phyloP scores from a whole-genome alignment of 306 rosid genomes.

The Dalbergia oliveri region DNA sequence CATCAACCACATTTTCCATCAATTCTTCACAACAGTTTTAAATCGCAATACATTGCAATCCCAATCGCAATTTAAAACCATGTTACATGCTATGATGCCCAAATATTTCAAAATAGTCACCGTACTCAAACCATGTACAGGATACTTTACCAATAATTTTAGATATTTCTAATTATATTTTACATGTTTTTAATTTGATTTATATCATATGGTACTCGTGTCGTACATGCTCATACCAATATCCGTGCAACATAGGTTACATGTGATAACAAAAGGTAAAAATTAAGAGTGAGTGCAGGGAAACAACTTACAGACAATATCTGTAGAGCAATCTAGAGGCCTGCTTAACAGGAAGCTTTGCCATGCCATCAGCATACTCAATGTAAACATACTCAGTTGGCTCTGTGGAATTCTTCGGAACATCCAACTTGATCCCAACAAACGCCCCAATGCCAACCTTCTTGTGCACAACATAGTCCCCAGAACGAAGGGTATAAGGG shows the following conservation, averaged over 20 bases:
- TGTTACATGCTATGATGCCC: no score
- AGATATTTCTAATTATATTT: no score
- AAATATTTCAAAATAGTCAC: no score
- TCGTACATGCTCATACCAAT: no score
- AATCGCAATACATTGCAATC: no score
- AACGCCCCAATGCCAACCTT: slow-evolving; percentile 94
- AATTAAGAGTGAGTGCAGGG: neutral
- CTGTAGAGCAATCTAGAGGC: slow-evolving; percentile 94
- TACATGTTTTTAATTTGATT: no score
- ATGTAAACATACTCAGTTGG: slow-evolving; percentile 82
- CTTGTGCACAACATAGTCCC: slow-evolving; percentile 94
- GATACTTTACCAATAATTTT: no score
- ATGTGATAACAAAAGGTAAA: neutral
- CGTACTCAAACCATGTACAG: no score
- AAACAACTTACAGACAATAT: slow-evolving; percentile 77
- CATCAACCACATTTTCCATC: no score
- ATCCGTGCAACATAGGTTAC: neutral
- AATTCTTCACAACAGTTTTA: no score
- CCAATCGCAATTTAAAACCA: no score
- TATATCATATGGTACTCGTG: no score
- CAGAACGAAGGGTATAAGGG: slow-evolving; percentile 86
- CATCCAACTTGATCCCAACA: slow-evolving; percentile 83
- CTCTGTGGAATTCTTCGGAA: slow-evolving; percentile 60
- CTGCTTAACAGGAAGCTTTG: slow-evolving; percentile 88
- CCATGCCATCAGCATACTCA: slow-evolving; percentile 97